Evolutionary conservation across 2,329 filamentous ascomycete species (phyloP), one percentile per base, ranked within the genome.

Genomic region (Hortaea sp.): DNA sequence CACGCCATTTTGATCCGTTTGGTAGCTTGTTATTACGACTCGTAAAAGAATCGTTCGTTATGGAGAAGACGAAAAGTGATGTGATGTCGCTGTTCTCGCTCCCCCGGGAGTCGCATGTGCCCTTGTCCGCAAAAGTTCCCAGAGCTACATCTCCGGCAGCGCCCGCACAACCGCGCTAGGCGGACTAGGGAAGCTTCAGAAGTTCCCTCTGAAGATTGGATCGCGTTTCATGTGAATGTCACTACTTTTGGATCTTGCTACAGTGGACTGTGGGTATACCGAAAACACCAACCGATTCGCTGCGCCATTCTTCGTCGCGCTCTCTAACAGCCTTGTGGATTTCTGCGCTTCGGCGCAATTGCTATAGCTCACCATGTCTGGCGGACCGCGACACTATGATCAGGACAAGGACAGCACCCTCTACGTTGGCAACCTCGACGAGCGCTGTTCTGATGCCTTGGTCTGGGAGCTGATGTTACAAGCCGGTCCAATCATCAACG

Each of bases 401-500:
- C 90, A 97, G 74, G 90, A 97, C 69, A 95, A 95, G 69, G 90
- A 97, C 70, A 88, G 88, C 57, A 97, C 92, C 38, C 86, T 97
- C 66, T 98, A 98, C 68, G 87, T 97, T 57, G 92, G 92, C 64
- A 97, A 97, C 67, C 88, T 98, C 61, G 92, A 98, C 72, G 92
- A 98, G 74, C 88, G 92, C 66, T 86, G 92, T 55, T 84, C 84
- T 41, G 88, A 95, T 63, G 82, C 84, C 58, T 78, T 95, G 57
- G 81, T 98, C 56, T 95, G 92, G 83, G 92, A 98, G 74, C 77
- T 98, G 60, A 97, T 97, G 88, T 82, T 95, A 46, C 92, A 98
- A 72, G 88, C 89, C 65, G 92, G 92, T 46, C 89, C 90, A 58
- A 94, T 98, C 60, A 87, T 94, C 63, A 97, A 97, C 69, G 90